Base-by-base conservation (phyloP, 2,329 filamentous ascomycete species). In the Sordariomycetes sp. region DNA sequence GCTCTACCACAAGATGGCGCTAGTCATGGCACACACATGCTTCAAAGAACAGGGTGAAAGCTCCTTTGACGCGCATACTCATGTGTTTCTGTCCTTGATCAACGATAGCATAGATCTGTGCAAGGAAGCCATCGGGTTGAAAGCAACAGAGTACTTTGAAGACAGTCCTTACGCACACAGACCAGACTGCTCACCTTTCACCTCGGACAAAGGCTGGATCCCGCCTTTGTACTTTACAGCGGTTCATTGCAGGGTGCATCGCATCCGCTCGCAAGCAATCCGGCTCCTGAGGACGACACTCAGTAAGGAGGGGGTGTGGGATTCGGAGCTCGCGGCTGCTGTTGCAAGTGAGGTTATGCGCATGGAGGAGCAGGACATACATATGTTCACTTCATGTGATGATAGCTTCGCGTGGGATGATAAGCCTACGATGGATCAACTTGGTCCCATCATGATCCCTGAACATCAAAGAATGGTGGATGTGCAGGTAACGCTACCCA, bases 231-330 rank as follows among this genome's bases (percentile, higher is more conserved):
- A 21, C 24, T 24, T 37, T 16, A 23, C 30, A 7, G 35, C 30
- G 11, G 18, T 21, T 11, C 28, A 37, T n/a, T 37, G 35, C 17
- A 30, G 35, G 2, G 14, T 15, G 9, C 16, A 21, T 18, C 10
- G n/a, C 3, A 27, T 37, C 26, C 14, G 35, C 8, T 2, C 5
- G 14, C 23, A 33, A 18, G 30, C 30, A 14, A 25, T 33, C 6
- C 3, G 2, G 6, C 19, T 37, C 10, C 17, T 37, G 19, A 14
- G 11, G 2, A n/a, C 24, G 5, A 18, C 11, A 7, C 15, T 15
- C 4, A 24, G 20, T 18, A 27, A 23, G 15, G 35, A 37, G 17
- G 35, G 30, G 17, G 8, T 33, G 6, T 37, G 35, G 35, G 35
- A 37, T 28, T 8, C 23, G 3, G n/a, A 8, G 2, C n/a, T 37